These are phyloP conservation scores for Oryza glumipatula DNA, from an alignment of 176 grass and related monocot genomes.

Conservation along the genomic window DNA sequence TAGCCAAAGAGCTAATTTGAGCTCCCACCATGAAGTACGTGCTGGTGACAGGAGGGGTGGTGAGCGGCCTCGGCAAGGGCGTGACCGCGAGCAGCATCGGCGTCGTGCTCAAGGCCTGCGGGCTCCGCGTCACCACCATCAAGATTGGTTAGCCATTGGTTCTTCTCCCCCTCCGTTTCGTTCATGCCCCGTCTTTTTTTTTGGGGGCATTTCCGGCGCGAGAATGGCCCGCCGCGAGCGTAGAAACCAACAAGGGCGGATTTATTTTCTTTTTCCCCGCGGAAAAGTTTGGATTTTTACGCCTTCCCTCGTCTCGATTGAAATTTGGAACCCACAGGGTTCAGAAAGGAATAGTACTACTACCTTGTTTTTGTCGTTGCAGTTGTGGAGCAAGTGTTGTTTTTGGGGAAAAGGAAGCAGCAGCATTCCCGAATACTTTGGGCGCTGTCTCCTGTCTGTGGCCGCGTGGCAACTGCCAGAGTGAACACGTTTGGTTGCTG, in stretches of 20 bases:
- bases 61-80: slow-evolving; percentile 95
- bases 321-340: not conserved
- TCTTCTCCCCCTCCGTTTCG: not conserved
- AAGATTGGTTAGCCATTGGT: slow-evolving; percentile 83
- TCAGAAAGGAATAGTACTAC: slow-evolving; percentile 24
- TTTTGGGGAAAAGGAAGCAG: slow-evolving; percentile 23
- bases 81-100: slow-evolving; percentile 96
- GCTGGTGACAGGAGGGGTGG: slow-evolving; percentile 87
- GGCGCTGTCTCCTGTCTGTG: slow-evolving; percentile 28
- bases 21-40: slow-evolving; percentile 90
- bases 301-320: not conserved
- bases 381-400: slow-evolving; percentile 11
- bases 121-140: slow-evolving; percentile 86
- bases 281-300: slow-evolving; percentile 30
- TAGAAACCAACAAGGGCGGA: not conserved
- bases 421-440: slow-evolving; percentile 26
- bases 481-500: slow-evolving; percentile 30
- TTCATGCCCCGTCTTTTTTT: not conserved
- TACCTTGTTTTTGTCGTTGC: slow-evolving; percentile 31
- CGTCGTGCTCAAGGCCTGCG: slow-evolving; percentile 84
- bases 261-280: not conserved
- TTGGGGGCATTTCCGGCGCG: slow-evolving; percentile 15
- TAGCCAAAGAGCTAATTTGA: slow-evolving; percentile 9
- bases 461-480: slow-evolving; percentile 28
- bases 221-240: slow-evolving; percentile 12